Percentiles rank a stretch among this genome's conserved stretches.
Conservation (phyloP, 768 basidiomycete genomes). For the Pleurotus eryngii region DNA sequence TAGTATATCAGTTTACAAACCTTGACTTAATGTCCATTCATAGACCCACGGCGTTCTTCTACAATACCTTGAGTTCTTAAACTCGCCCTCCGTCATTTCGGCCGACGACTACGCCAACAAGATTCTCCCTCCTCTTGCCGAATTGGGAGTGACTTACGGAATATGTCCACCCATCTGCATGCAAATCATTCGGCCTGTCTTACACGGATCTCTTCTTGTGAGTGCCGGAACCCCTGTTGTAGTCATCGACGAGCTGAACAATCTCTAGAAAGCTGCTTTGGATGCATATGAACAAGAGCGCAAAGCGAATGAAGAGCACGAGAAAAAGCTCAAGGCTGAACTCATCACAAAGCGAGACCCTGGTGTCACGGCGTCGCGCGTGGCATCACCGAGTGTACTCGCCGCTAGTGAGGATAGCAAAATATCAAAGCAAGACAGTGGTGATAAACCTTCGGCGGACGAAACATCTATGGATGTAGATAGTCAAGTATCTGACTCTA, state of each 20-base stretch:
- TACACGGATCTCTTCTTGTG: constrained; percentile 62
- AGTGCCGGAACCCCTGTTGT: constrained; percentile 17
- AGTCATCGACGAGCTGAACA: constrained; percentile 8
- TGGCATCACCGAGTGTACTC: constrained; percentile 56
- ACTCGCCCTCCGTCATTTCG: constrained; percentile 62
- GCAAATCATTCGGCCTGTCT: constrained; percentile 87
- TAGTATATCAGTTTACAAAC: too few species aligned
- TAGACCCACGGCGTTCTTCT: constrained; percentile 90
- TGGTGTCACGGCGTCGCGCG: constrained; percentile 46
- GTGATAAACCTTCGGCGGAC: not conserved
- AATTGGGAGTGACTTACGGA: constrained; percentile 73
- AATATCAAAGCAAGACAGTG: not conserved
- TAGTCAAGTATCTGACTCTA: constrained; percentile 20
- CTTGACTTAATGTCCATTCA: constrained; percentile 4
- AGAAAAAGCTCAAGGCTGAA: constrained; percentile 78
- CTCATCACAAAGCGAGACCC: constrained; percentile 78
- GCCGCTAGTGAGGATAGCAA: constrained; percentile 11
- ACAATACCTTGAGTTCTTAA: constrained; percentile 89
- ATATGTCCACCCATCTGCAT: constrained; percentile 87
- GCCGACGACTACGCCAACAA: constrained; percentile 71
- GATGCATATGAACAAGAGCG: constrained; percentile 68
- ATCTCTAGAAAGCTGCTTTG: constrained; percentile 52
- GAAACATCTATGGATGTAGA: constrained; percentile 55
- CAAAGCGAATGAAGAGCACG: constrained; percentile 68
- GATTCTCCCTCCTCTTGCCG: constrained; percentile 70